Conservation (phyloP, 1,284 basidiomycete genomes). For the Moniliophthora roreri region DNA sequence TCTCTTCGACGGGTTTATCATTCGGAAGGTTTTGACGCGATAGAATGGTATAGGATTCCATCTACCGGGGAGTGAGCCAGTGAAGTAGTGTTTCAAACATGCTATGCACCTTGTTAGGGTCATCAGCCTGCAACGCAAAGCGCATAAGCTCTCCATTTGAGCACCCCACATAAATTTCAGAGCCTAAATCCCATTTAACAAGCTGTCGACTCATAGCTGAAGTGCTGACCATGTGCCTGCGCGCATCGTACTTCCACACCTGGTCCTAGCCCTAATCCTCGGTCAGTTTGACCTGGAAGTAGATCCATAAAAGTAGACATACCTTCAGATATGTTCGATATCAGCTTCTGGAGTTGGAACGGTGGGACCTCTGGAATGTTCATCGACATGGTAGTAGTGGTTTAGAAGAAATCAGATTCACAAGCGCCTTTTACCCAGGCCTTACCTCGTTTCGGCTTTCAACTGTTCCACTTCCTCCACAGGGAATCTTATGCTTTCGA, state of each 20-base stretch:
- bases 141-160: constrained; percentile 71
- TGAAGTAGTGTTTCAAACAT: neutral
- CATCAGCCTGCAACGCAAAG: constrained; percentile 60
- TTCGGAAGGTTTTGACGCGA: constrained; percentile 65
- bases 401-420: too few relatives aligned
- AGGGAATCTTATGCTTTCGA: too few relatives aligned
- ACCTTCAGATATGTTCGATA: constrained; percentile 41
- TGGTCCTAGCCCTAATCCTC: constrained; percentile 15
- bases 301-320: constrained; percentile 15
- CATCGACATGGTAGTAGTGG: neutral
- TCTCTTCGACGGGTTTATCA: constrained; percentile 71
- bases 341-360: constrained; percentile 55
- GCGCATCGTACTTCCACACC: constrained; percentile 35
- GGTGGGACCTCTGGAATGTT: constrained; percentile 46
- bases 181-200: constrained; percentile 40
- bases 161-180: constrained; percentile 75
- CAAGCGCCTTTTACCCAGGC: too few relatives aligned
- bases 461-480: too few relatives aligned
- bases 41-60: constrained; percentile 63
- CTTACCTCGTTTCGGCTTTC: too few relatives aligned
- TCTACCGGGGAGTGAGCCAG: constrained; percentile 33
- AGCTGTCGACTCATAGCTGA: constrained; percentile 20
- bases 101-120: constrained; percentile 48
- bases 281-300: neutral
- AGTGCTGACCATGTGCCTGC: constrained; percentile 47